Conservation (phyloP, 2,329 filamentous ascomycete species). For the Trichophyton rubrum region DNA sequence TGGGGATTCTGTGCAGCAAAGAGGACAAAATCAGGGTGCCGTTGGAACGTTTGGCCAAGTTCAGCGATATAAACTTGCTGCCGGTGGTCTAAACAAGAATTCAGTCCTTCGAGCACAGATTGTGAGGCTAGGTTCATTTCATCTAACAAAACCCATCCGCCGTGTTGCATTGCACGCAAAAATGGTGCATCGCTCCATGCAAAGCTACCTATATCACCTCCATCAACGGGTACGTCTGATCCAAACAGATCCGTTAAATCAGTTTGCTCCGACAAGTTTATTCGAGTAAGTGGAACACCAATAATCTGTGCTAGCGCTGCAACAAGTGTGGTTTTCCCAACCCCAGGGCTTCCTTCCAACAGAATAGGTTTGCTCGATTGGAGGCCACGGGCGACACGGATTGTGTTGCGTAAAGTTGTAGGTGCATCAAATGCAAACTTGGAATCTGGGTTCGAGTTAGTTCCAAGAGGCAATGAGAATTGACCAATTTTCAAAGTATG, state of each 20-base stretch:
- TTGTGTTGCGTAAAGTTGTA: constrained; percentile 78
- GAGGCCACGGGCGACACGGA: constrained; percentile 79
- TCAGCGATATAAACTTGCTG: constrained; percentile 94
- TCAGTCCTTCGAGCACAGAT: constrained; percentile 88
- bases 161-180: constrained; percentile 87
- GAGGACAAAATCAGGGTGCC: constrained; percentile 79
- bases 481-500: constrained; percentile 54
- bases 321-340: constrained; percentile 91
- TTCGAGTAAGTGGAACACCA: constrained; percentile 72
- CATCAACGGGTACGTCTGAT: constrained; percentile 88
- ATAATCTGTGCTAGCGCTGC: constrained; percentile 69
- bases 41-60: constrained; percentile 82
- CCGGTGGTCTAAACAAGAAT: constrained; percentile 91
- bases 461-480: constrained; percentile 53
- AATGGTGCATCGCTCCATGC: constrained; percentile 94
- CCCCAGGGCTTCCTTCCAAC: constrained; percentile 91
- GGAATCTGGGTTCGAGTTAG: constrained; percentile 40
- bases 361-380: constrained; percentile 84
- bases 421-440: constrained; percentile 74
- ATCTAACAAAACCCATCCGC: constrained; percentile 91
- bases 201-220: constrained; percentile 80
- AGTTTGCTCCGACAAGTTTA: constrained; percentile 96
- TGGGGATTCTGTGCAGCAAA: constrained; percentile 98
- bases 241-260: constrained; percentile 96
- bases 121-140: constrained; percentile 99